Conservation (phyloP, 148 eudicot genomes). For the Arbutus unedo region DNA sequence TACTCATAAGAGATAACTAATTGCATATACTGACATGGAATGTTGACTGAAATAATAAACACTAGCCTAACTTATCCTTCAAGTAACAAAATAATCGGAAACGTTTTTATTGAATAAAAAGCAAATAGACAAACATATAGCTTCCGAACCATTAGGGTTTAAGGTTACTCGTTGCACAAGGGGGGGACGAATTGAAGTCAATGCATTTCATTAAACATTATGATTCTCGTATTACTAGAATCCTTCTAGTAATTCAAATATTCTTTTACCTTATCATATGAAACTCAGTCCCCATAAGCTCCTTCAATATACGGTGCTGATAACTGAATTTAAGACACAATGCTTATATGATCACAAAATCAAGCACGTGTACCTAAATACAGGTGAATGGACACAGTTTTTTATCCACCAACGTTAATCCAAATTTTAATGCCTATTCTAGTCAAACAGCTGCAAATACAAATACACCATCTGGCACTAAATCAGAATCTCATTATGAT, state of each 20-base stretch:
- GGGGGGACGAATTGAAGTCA: background rate
- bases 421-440: background rate
- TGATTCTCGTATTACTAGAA: background rate
- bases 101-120: background rate
- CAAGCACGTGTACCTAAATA: background rate
- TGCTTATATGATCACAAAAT: background rate
- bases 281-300: background rate
- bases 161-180: background rate
- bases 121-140: background rate
- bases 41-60: slow-evolving; percentile 1
- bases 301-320: background rate
- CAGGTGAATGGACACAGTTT: background rate
- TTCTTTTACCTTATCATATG: background rate
- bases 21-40: background rate
- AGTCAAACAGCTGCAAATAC: background rate
- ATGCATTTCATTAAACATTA: background rate
- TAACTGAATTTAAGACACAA: background rate
- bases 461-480: background rate
- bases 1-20: background rate
- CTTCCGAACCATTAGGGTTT: background rate
- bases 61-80: background rate
- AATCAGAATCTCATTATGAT: slow-evolving; percentile 7
- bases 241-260: background rate
- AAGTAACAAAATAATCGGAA: background rate
- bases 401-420: background rate